These are phyloP conservation scores for Metschnikowia hibisci DNA, from an alignment of 805 yeast genomes.

Conservation along the genomic window DNA sequence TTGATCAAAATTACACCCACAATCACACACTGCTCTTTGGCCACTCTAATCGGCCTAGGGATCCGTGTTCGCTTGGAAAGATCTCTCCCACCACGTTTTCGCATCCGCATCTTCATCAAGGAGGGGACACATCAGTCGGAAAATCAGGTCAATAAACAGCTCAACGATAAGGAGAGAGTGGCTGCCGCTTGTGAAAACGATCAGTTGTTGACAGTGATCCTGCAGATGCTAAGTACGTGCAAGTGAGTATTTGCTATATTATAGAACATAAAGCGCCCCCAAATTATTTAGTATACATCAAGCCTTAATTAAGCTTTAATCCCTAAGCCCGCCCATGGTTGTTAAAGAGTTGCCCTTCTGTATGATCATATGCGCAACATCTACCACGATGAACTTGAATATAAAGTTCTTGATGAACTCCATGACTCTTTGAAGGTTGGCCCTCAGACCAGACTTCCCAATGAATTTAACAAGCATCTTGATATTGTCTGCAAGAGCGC, in stretches of 20 bases:
- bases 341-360: constrained; percentile 10
- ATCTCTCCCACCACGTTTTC: constrained; percentile 77
- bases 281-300: not conserved
- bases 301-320: no score
- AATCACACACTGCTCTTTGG: constrained; percentile 94
- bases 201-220: constrained; percentile 83
- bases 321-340: not conserved
- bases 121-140: constrained; percentile 96
- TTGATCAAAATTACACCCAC: constrained; percentile 90
- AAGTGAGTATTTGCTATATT: constrained; percentile 18
- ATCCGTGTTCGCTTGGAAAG: constrained; percentile 88
- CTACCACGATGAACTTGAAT: constrained; percentile 36
- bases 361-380: constrained; percentile 32
- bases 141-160: constrained; percentile 90
- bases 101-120: constrained; percentile 75
- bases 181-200: constrained; percentile 98
- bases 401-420: constrained; percentile 34
- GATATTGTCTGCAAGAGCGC: constrained; percentile 17
- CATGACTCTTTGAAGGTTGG: constrained; percentile 25
- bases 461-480: constrained; percentile 10
- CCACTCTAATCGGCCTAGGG: constrained; percentile 93
- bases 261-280: not conserved
- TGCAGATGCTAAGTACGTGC: constrained; percentile 88
- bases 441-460: constrained; percentile 12
- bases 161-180: constrained; percentile 95